These are phyloP conservation scores for Knufia fluminis DNA, from an alignment of 2,329 filamentous ascomycete species.

Conservation along the genomic window DNA sequence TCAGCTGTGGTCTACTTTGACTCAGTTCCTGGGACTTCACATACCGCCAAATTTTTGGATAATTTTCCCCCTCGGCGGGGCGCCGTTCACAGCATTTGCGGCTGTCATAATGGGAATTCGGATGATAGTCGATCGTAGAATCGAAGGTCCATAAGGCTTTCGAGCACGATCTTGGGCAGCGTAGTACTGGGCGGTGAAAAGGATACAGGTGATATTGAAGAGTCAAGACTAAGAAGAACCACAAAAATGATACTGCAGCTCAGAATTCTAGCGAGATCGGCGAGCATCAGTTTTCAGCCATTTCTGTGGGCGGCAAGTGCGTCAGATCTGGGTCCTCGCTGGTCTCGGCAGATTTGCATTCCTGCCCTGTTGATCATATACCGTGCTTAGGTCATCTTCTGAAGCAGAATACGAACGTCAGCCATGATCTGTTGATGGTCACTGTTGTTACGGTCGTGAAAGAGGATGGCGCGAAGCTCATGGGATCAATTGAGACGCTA, in stretches of 20 bases:
- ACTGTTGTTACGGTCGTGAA: too few species aligned
- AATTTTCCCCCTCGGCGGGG: conserved; percentile 31
- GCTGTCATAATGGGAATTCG: conserved; percentile 5
- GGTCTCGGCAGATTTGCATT: not conserved
- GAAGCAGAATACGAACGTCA: not conserved
- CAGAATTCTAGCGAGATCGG: conserved; percentile 2
- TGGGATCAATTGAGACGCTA: too few species aligned
- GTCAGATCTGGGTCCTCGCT: not conserved
- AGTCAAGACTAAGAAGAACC: conserved; percentile 50
- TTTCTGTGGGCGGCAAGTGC: not conserved
- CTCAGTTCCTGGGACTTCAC: conserved; percentile 52
- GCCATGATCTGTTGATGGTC: too few species aligned
- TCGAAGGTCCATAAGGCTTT: conserved; percentile 24
- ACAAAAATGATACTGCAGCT: not conserved
- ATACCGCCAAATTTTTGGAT: conserved; percentile 12
- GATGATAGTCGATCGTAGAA: conserved; percentile 11
- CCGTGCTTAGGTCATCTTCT: not conserved
- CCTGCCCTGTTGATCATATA: not conserved
- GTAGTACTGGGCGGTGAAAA: conserved; percentile 20
- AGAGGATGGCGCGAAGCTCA: too few species aligned
- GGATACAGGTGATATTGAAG: conserved; percentile 2
- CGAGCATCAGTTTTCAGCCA: not conserved
- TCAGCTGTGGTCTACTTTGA: conserved; percentile 64
- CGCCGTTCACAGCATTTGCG: conserved; percentile 25
- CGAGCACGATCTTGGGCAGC: conserved; percentile 4